Evolutionary conservation across 192 early-diverging fungal species (phyloP).

Genomic region (Backusella australiensis): DNA sequence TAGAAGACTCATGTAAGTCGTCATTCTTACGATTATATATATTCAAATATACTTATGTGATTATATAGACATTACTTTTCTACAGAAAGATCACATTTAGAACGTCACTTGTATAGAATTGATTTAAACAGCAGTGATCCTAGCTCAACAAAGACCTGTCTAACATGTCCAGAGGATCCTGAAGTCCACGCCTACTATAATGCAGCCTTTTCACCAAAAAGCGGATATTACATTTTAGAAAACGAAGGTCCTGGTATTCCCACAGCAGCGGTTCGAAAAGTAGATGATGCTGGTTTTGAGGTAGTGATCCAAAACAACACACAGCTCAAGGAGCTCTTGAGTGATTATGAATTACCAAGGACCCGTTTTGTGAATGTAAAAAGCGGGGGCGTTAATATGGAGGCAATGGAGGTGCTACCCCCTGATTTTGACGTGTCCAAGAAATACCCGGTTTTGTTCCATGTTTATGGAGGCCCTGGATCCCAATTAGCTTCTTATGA

Average conservation of each 20-base stretch:
- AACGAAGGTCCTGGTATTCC: constrained; percentile 87
- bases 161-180: constrained; percentile 34
- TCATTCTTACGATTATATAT: constrained; percentile 23
- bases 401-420: constrained; percentile 79
- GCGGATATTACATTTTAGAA: constrained; percentile 70
- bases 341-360: constrained; percentile 58
- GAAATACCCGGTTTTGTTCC: constrained; percentile 87
- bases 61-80: constrained; percentile 24
- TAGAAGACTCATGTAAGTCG: constrained; percentile 41
- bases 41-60: neutral
- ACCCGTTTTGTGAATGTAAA: constrained; percentile 35
- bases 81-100: constrained; percentile 37
- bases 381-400: constrained; percentile 44
- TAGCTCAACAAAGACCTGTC: constrained; percentile 16
- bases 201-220: constrained; percentile 70
- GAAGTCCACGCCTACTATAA: constrained; percentile 61
- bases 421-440: constrained; percentile 69
- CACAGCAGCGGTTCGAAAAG: constrained; percentile 65
- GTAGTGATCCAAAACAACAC: constrained; percentile 58
- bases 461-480: constrained; percentile 88
- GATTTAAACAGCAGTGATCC: neutral
- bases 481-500: constrained; percentile 75
- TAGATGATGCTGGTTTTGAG: constrained; percentile 50
- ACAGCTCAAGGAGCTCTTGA: constrained; percentile 42
- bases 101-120: constrained; percentile 42